These are phyloP conservation scores for Leccinum ochraceum DNA, from an alignment of 768 basidiomycete genomes.

Conservation along the genomic window DNA sequence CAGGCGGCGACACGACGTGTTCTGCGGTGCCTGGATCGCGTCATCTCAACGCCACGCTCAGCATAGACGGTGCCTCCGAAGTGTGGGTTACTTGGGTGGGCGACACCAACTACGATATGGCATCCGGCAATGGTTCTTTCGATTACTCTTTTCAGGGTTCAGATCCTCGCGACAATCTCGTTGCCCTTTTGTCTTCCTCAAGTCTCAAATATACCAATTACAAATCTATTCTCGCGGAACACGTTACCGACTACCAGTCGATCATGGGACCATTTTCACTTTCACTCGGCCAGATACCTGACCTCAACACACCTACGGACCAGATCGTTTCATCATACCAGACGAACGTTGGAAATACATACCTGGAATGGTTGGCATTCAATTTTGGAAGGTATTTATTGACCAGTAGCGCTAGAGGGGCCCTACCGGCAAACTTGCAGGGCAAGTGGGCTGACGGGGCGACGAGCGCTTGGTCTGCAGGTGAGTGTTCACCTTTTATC, in stretches of 20 bases:
- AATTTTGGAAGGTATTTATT: constrained; percentile 73
- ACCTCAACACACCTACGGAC: constrained; percentile 56
- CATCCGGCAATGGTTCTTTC: constrained; percentile 56
- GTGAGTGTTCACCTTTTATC: constrained; percentile 36
- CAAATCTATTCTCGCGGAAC: constrained; percentile 42
- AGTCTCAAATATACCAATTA: constrained; percentile 34
- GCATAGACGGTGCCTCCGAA: constrained; percentile 47
- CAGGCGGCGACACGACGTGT: constrained; percentile 37
- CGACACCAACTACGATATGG: constrained; percentile 67
- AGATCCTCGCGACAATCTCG: constrained; percentile 55
- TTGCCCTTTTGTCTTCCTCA: constrained; percentile 38
- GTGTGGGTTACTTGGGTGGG: constrained; percentile 74
- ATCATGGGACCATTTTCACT: constrained; percentile 52
- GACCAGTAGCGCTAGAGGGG: constrained; percentile 58
- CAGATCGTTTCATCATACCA: constrained; percentile 53
- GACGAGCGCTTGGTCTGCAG: constrained; percentile 61
- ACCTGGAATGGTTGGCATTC: constrained; percentile 74
- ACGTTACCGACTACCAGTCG: constrained; percentile 52
- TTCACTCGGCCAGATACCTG: constrained; percentile 57
- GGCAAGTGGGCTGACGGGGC: constrained; percentile 67
- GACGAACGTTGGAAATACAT: constrained; percentile 56
- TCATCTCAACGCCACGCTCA: constrained; percentile 49
- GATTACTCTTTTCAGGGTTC: constrained; percentile 63
- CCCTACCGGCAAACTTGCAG: constrained; percentile 70
- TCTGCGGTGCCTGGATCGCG: constrained; percentile 23